Evolutionary conservation across 352 stramenopile genomes (phyloP).

Genomic region (Pythium myriotylum): DNA sequence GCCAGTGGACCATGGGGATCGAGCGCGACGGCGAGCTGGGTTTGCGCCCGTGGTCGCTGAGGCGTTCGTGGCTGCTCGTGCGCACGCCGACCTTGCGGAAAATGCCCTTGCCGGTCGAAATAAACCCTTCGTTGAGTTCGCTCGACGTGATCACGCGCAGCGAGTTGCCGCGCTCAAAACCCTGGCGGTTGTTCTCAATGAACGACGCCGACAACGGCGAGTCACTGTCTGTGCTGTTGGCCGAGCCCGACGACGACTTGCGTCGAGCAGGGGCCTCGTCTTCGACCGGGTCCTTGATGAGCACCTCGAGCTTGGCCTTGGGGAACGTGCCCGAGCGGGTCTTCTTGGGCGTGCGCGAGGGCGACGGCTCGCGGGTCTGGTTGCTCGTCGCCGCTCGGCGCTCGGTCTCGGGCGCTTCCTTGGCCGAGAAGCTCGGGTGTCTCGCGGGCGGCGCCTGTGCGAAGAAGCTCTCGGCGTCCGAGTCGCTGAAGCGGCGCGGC

Average conservation of each 20-base stretch:
- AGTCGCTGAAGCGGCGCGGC: constrained; percentile 80
- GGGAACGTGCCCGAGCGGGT: no score
- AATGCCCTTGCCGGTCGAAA: constrained; percentile 87
- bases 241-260: constrained; percentile 58
- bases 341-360: constrained; percentile 23
- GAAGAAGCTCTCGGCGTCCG: constrained; percentile 77
- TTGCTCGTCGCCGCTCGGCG: background rate
- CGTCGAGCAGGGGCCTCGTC: constrained; percentile 30
- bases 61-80: constrained; percentile 37
- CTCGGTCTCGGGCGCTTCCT: background rate
- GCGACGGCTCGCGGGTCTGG: constrained; percentile 17
- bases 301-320: constrained; percentile 9
- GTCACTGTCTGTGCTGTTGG: constrained; percentile 48
- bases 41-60: constrained; percentile 24
- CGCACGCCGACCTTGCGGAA: constrained; percentile 83
- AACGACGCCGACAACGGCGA: constrained; percentile 44
- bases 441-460: constrained; percentile 4
- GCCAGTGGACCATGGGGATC: constrained; percentile 32
- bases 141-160: constrained; percentile 49
- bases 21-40: constrained; percentile 32
- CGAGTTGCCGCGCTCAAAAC: constrained; percentile 33
- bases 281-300: constrained; percentile 18
- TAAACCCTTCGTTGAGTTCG: constrained; percentile 78
- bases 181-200: constrained; percentile 41
- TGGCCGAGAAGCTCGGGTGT: background rate